Evolutionary conservation across 768 basidiomycete species (phyloP).

Genomic region (Melanogaster broomeanus): DNA sequence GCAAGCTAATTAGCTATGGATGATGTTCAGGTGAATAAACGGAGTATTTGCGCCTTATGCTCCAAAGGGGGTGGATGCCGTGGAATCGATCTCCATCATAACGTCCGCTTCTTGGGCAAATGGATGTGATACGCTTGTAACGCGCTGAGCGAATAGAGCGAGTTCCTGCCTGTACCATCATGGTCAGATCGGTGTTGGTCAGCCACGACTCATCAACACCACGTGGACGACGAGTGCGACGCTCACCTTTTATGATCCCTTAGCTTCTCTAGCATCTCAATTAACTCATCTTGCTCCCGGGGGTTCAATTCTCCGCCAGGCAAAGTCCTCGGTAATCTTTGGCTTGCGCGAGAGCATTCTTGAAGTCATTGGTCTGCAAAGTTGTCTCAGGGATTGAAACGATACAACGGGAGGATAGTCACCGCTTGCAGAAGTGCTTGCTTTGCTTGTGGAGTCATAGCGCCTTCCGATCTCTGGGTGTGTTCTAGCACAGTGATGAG

Average conservation of each 20-base stretch:
- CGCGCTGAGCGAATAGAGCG: constrained; percentile 48
- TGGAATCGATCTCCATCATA: constrained; percentile 73
- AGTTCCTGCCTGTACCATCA: constrained; percentile 49
- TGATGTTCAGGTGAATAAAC: too few species aligned
- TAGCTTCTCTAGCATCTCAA: constrained; percentile 64
- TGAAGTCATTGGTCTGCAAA: constrained; percentile 75
- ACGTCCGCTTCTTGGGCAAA: constrained; percentile 26
- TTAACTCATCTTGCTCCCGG: constrained; percentile 71
- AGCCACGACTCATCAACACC: too few species aligned
- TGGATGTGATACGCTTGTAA: constrained; percentile 35
- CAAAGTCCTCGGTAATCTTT: constrained; percentile 55
- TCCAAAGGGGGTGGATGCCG: constrained; percentile 66
- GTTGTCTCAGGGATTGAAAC: background rate
- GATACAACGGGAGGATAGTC: constrained; percentile 7
- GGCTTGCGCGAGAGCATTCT: constrained; percentile 55
- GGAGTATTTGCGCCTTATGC: too few species aligned
- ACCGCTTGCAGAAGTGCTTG: constrained; percentile 71
- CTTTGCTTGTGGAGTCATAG: constrained; percentile 56
- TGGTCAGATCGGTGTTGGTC: background rate
- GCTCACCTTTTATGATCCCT: constrained; percentile 63
- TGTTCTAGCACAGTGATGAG: constrained; percentile 61
- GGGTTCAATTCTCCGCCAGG: constrained; percentile 74
- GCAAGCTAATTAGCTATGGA: too few species aligned
- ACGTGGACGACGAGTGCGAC: background rate
- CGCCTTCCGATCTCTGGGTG: constrained; percentile 57